These are phyloP conservation scores for Leccinum obscurum DNA, from an alignment of 768 basidiomycete species.

Conservation along the genomic window DNA sequence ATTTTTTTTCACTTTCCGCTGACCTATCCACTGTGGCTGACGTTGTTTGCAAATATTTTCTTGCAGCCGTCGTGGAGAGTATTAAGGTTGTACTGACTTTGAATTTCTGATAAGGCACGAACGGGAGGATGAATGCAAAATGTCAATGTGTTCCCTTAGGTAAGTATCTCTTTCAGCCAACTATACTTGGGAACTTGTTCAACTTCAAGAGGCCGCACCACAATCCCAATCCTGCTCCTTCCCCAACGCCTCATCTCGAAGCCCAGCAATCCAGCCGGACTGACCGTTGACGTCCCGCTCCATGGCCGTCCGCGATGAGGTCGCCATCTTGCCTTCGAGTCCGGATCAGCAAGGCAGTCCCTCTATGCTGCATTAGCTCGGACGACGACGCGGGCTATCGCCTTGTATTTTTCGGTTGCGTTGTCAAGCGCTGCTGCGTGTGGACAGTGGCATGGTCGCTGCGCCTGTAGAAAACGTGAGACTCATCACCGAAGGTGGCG, in stretches of 20 bases:
- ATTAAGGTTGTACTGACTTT: too few species aligned
- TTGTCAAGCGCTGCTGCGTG: slow-evolving; percentile 69
- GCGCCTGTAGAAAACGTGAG: slow-evolving; percentile 71
- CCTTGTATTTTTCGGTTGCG: slow-evolving; percentile 71
- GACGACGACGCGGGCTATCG: slow-evolving; percentile 57
- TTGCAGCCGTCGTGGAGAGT: too few species aligned
- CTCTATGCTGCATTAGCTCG: slow-evolving; percentile 62
- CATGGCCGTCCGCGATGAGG: slow-evolving; percentile 32
- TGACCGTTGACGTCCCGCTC: neutral
- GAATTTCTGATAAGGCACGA: too few species aligned
- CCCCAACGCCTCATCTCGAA: neutral
- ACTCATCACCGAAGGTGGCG: slow-evolving; percentile 63
- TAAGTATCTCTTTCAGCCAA: neutral
- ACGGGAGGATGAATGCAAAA: too few species aligned
- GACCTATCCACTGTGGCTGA: too few species aligned
- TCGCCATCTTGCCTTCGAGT: neutral
- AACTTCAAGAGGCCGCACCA: neutral
- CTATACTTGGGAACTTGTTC: neutral
- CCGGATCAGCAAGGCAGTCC: slow-evolving; percentile 33
- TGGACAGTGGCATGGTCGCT: slow-evolving; percentile 25
- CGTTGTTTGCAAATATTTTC: too few species aligned
- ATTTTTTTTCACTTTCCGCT: too few species aligned
- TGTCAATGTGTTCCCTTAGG: neutral
- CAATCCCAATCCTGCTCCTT: neutral
- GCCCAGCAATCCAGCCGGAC: neutral